Evolutionary conservation across 495 filamentous ascomycete genomes (phyloP), one percentile per base, ranked within the genome.

Genomic region (Hypoxylon fragiforme): DNA sequence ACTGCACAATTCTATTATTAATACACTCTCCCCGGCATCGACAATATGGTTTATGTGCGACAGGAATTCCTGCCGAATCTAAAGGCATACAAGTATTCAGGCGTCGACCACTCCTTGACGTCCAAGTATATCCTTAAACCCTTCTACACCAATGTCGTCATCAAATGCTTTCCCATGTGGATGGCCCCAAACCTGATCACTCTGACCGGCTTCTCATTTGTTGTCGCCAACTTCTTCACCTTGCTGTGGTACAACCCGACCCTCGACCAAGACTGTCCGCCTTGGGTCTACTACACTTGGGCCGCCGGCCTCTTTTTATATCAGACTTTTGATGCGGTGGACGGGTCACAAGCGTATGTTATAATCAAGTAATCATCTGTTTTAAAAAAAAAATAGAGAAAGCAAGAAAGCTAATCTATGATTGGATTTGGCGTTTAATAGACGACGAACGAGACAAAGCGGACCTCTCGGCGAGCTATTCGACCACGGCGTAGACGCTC

Each of bases 261-360:
- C 0, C 76, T 98, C 43, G 94, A 98, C 70, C 85, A 87, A 68
- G 90, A 98, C 69, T 97, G 92, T 68, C 94, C 94, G 5, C 56
- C 79, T 0, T 97, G 92, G 94, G 94, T 98, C 12, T 98, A 97
- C 78, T 86, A 85, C 43, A 87, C 84, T 55, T 98, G 90, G 85
- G 85, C 95, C 15, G 73, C 87, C 38, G 94, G 94, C 1, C 72
- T 98, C 59, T 96, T 97, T 68, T 72, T 98, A 26, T 98, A 98
- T 66, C 94, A 98, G 78, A 98, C 94, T 0, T 97, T 97, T 70
- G 94, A 98, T 73, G 94, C 92, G 3, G 89, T 96, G 43, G 94
- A 98, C 74, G 94, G 94, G 35, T 82, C 89, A 28, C 94, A 98
- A 68, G 94, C 94, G 81, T 89, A 81, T 43, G 87, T 78, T 45